A percentile compares a stretch with the other conserved stretches of the same genome.
Evolutionary conservation across 2,329 filamentous ascomycete genomes (phyloP).

Genomic region (Fusarium sp.): DNA sequence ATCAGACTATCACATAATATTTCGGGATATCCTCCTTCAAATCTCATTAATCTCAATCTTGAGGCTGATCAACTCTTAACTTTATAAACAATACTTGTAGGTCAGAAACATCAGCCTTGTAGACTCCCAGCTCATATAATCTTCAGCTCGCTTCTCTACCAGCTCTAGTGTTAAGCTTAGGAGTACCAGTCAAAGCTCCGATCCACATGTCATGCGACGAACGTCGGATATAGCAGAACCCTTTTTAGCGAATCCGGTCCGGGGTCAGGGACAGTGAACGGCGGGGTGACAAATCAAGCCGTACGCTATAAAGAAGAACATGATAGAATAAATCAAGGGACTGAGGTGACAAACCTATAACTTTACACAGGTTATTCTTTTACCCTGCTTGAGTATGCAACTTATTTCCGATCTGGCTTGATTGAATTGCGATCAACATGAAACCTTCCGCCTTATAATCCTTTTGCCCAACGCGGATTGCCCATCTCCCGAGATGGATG

Average conservation of each 20-base stretch:
- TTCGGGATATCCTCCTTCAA: background rate
- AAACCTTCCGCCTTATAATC: background rate
- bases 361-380: no score
- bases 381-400: no score
- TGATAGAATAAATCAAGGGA: no score
- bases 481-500: background rate
- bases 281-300: no score
- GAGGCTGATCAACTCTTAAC: background rate
- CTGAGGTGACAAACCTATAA: no score
- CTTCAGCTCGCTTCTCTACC: background rate
- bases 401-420: no score
- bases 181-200: background rate
- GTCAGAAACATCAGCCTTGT: background rate
- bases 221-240: background rate
- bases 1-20: background rate
- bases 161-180: background rate
- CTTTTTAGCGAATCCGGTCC: background rate
- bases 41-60: background rate
- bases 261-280: background rate
- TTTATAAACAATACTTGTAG: background rate
- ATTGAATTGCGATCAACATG: no score
- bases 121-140: background rate
- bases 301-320: no score
- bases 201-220: background rate
- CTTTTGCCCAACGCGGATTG: no score